Conservation (phyloP, 108 stramenopile genomes). For the Aurantiochytrium sp. region DNA sequence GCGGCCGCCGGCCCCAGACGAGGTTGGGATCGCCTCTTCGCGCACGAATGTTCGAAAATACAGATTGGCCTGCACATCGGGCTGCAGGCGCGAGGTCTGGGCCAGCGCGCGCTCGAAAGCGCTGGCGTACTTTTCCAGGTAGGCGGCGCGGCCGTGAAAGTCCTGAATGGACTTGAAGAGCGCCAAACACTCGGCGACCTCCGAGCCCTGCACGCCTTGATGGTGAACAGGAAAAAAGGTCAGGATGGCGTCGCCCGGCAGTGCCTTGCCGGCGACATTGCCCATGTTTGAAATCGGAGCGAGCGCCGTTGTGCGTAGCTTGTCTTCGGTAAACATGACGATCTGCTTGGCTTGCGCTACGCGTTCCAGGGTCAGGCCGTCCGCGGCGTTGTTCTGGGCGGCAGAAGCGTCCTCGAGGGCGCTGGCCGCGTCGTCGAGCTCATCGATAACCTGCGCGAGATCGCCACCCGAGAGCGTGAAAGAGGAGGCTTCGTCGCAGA, state of each 20-base stretch:
- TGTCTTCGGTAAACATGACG: background rate
- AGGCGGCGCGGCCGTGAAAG: background rate
- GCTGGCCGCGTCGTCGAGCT: conserved; percentile 42
- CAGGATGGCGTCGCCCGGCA: background rate
- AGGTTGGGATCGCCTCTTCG: background rate
- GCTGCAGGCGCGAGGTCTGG: conserved; percentile 67
- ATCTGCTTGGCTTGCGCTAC: conserved; percentile 56
- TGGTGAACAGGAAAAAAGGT: background rate
- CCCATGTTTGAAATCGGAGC: background rate
- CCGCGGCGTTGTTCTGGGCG: conserved; percentile 36
- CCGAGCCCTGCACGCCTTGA: background rate
- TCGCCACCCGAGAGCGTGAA: conserved; percentile 79
- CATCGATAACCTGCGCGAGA: conserved; percentile 60
- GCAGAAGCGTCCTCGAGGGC: conserved; percentile 38
- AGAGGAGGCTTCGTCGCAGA: conserved; percentile 84
- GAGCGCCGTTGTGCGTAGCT: conserved; percentile 56
- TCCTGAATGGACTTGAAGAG: background rate
- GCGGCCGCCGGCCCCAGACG: background rate
- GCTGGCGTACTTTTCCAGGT: conserved; percentile 31
- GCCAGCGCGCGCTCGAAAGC: conserved; percentile 75
- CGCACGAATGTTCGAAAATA: conserved; percentile 44
- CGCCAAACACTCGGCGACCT: background rate
- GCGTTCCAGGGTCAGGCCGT: conserved; percentile 42
- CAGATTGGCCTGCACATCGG: conserved; percentile 73
- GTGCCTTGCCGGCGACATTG: background rate